Evolutionary conservation across 1,284 basidiomycete species (phyloP).

Genomic region (Ustilago cynodontis): DNA sequence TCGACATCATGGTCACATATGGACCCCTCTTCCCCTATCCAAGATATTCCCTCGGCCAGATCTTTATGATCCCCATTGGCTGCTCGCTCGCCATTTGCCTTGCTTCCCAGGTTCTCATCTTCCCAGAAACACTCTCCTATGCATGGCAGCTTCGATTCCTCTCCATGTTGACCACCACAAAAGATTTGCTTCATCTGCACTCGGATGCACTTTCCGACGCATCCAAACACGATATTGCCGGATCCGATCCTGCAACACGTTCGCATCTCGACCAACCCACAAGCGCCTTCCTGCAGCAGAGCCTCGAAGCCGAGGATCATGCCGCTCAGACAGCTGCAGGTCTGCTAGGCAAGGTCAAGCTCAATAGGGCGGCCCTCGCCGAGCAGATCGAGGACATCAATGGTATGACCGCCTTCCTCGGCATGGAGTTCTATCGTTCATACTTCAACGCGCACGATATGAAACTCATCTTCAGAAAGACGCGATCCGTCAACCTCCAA

Average conservation of each 20-base stretch:
- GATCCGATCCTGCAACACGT: neutral
- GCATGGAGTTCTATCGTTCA: constrained; percentile 72
- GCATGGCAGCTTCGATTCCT: constrained; percentile 70
- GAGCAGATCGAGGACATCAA: constrained; percentile 34
- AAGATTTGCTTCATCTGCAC: constrained; percentile 32
- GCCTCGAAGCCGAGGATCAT: constrained; percentile 30
- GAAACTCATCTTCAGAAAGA: constrained; percentile 35
- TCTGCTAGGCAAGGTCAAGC: constrained; percentile 24
- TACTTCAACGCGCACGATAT: constrained; percentile 71
- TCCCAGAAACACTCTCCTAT: constrained; percentile 80
- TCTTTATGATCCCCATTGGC: constrained; percentile 59
- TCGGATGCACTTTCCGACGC: constrained; percentile 22
- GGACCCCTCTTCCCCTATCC: constrained; percentile 77
- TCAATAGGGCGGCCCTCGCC: constrained; percentile 18
- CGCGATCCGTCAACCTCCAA: constrained; percentile 35
- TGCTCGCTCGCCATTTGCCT: constrained; percentile 51
- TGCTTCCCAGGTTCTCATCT: constrained; percentile 75
- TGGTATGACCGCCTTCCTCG: constrained; percentile 43
- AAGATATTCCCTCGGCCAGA: constrained; percentile 76
- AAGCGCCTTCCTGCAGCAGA: constrained; percentile 19
- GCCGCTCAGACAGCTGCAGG: constrained; percentile 17
- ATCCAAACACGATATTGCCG: constrained; percentile 14
- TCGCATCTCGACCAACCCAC: constrained; percentile 12
- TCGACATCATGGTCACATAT: constrained; percentile 64
- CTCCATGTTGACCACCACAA: constrained; percentile 25